phyloP scores from a whole-genome alignment of 139 green algal species.

The Spirogloea muscicola region DNA sequence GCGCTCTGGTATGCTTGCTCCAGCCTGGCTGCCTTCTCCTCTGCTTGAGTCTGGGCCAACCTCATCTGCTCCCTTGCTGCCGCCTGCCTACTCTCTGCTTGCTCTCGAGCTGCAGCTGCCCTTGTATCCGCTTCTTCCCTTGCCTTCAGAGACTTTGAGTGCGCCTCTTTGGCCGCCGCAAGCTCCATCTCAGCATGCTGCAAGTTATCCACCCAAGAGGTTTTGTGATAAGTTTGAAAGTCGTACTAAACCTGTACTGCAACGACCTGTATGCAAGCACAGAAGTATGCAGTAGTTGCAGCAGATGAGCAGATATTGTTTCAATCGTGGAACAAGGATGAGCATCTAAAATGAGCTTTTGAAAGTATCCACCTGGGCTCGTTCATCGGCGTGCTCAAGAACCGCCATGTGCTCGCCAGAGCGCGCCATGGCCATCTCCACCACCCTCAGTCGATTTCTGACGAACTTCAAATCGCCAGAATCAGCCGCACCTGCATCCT shows the following conservation, averaged over 20 bases:
- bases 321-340: too few relatives aligned
- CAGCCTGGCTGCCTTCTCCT: background rate
- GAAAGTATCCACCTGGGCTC: too few relatives aligned
- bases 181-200: too few relatives aligned
- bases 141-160: constrained; percentile 10
- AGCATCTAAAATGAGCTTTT: too few relatives aligned
- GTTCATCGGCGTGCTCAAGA: too few relatives aligned
- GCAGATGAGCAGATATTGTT: too few relatives aligned
- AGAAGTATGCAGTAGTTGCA: too few relatives aligned
- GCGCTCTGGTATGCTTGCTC: constrained; percentile 3
- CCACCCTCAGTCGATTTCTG: constrained; percentile 9
- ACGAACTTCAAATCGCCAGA: constrained; percentile 12
- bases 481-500: background rate
- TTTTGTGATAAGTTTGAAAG: too few relatives aligned
- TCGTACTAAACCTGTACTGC: too few relatives aligned
- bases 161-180: constrained; percentile 4
- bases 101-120: background rate
- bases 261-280: too few relatives aligned
- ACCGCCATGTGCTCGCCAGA: constrained; percentile 12
- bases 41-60: constrained; percentile 3
- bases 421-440: constrained; percentile 22
- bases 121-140: background rate
- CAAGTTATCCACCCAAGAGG: too few relatives aligned
- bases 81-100: background rate
- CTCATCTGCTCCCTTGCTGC: background rate